phyloP scores from a whole-genome alignment of 345 rosid species.

The thale cress (Arabidopsis thaliana) region TAIR10.1 NC_003074.8:5168501-5169000 shows the following conservation, averaged over 20 bases:
- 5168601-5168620: slow-evolving; percentile 73
- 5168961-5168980: slow-evolving; percentile 36
- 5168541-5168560: slow-evolving; percentile 93
- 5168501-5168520: slow-evolving; percentile 91
- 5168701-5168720: slow-evolving; percentile 59
- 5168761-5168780: slow-evolving; percentile 72
- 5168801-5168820: slow-evolving; percentile 74
- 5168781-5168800: slow-evolving; percentile 69
- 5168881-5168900: slow-evolving; percentile 35
- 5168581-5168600: slow-evolving; percentile 86
- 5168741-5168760: slow-evolving; percentile 87
- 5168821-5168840: slow-evolving; percentile 61
- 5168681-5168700: slow-evolving; percentile 71
- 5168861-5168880: slow-evolving; percentile 75
- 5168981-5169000: slow-evolving; percentile 38
- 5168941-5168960: slow-evolving; percentile 20
- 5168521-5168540: slow-evolving; percentile 68
- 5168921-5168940: slow-evolving; percentile 30
- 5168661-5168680: slow-evolving; percentile 59
- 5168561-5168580: slow-evolving; percentile 96
- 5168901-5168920: slow-evolving; percentile 11
- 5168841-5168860: slow-evolving; percentile 54
- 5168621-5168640: slow-evolving; percentile 74
- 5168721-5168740: slow-evolving; percentile 82
- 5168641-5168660: slow-evolving; percentile 93